Evolutionary conservation across 164 flowering plant genomes (phyloP), one percentile per base, ranked within the genome.

Genomic region (Euptelea pleiosperma): DNA sequence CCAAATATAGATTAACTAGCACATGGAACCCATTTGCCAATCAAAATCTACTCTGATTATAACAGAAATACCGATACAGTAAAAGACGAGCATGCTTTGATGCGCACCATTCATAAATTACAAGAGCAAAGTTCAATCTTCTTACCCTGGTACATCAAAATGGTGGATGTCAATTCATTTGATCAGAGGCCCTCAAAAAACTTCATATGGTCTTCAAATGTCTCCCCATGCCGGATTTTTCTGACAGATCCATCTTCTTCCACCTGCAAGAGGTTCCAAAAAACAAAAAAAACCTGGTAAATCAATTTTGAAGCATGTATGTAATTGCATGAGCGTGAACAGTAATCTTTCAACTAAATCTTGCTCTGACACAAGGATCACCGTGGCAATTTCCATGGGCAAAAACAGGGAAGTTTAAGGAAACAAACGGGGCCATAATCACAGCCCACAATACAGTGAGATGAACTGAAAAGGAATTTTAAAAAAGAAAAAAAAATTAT

Each of bases 141-240:
- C 37, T 18, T 51, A 30, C 37, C 41, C 21, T 12, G 2, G 30
- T 45, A 11, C 31, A 44, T 21, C 14, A 41, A 55, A 53, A 37
- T 8, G 12, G 36, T n/a, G 10, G 19, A 29, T 28, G 14, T 28
- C 8, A 1, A 33, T 18, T 3, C 1, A 52, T 28, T 12, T 28
- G 12, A 21, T 66, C 66, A 89, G 6, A 93, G 85, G 25, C 82
- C 95, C 22, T 86, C 85, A 53, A 91, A 94, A 66, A 71, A 89
- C 53, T 81, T 81, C 46, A 94, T 7, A 57, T 94, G 93, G 67
- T 94, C 99, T 63, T 91, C 96, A 68, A 94, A 89, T 52, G 88
- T 78, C 76, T 94, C 99, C 9, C 70, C 97, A 53, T 85, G 96
- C 41, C 98, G 72, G 70, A 94, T 94, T 72, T 89, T 85, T 62